Evolutionary conservation across 768 basidiomycete genomes (phyloP).

Genomic region (Suillus ampliporus): DNA sequence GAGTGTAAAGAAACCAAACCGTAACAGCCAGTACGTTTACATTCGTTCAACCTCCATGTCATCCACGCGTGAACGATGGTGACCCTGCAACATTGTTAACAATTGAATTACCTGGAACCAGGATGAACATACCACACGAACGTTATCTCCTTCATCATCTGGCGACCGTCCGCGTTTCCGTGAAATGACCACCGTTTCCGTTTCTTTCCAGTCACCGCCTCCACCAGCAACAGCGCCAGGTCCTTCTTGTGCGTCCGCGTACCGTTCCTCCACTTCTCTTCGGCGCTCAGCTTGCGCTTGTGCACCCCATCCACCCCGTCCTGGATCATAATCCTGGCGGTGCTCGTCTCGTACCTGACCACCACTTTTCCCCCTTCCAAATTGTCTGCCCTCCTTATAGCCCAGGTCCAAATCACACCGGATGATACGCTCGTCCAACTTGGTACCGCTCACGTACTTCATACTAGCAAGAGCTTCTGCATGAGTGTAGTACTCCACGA

Average conservation of each 20-base stretch:
- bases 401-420: constrained; percentile 97
- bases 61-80: constrained; percentile 66
- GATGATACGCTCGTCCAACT: constrained; percentile 98
- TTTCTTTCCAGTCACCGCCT: constrained; percentile 85
- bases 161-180: constrained; percentile 79
- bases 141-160: constrained; percentile 72
- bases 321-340: constrained; percentile 95
- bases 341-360: constrained; percentile 98
- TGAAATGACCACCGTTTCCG: constrained; percentile 48
- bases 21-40: constrained; percentile 45
- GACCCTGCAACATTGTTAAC: constrained; percentile 45
- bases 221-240: constrained; percentile 84
- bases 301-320: constrained; percentile 94
- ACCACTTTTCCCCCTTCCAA: constrained; percentile 95
- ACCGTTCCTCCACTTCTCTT: constrained; percentile 85
- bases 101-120: constrained; percentile 8
- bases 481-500: constrained; percentile 96
- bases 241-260: constrained; percentile 79
- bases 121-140: constrained; percentile 54
- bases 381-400: constrained; percentile 96
- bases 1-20: constrained; percentile 26
- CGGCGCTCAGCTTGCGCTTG: constrained; percentile 83
- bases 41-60: constrained; percentile 73
- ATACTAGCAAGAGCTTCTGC: constrained; percentile 91
- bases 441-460: constrained; percentile 96